Conservation (phyloP, 345 rosid genomes). For the Hibiscus mutabilis region DNA sequence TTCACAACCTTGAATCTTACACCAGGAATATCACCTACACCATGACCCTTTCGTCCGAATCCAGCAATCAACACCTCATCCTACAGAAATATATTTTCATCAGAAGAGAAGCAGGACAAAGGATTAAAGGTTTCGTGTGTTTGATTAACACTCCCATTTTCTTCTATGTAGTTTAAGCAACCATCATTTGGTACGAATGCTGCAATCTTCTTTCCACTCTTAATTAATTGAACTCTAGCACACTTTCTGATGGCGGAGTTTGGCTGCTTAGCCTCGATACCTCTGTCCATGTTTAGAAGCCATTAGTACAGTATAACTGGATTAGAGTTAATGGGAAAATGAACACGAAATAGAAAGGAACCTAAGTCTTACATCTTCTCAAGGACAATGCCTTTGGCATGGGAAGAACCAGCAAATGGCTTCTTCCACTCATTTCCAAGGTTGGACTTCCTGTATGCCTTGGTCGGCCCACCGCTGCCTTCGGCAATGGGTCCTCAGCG, state of each 20-base stretch:
- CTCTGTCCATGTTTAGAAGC: background rate
- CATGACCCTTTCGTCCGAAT: slow-evolving; percentile 64
- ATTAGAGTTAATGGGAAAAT: background rate
- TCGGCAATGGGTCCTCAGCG: background rate
- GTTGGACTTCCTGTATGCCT: background rate
- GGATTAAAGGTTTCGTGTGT: background rate
- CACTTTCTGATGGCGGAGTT: background rate
- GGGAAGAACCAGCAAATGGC: background rate
- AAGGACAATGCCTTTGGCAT: background rate
- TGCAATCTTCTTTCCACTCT: background rate
- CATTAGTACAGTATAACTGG: background rate
- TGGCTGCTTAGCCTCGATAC: background rate
- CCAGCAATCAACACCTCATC: slow-evolving; percentile 73
- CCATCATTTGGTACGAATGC: background rate
- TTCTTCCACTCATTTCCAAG: slow-evolving; percentile 1
- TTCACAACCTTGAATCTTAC: slow-evolving; percentile 50
- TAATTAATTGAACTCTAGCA: background rate
- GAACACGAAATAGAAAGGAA: background rate
- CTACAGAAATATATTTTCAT: slow-evolving; percentile 18
- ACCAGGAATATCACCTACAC: slow-evolving; percentile 76
- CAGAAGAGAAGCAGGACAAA: background rate
- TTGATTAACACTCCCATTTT: background rate
- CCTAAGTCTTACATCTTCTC: background rate
- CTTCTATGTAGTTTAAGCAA: background rate
- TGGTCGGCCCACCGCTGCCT: background rate